Percentiles rank a stretch among this genome's conserved stretches.
Conservation (phyloP, 2,329 filamentous ascomycete species). For the Aspergillus phoenicis region DNA sequence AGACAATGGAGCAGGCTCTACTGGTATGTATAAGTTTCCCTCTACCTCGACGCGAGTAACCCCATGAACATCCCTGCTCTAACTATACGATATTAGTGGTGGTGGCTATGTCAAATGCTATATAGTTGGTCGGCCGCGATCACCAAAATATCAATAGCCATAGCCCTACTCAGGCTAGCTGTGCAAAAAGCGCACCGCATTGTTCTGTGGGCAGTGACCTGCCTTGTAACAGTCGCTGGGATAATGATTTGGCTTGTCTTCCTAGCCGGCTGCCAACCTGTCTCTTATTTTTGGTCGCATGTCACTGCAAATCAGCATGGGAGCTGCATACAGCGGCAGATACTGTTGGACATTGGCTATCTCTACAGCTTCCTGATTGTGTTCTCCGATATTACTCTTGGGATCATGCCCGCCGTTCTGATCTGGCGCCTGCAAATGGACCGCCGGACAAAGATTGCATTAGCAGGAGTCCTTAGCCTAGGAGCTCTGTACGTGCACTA, state of each 20-base stretch:
- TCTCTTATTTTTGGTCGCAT: slow-evolving; percentile 53
- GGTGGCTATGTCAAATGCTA: slow-evolving; percentile 57
- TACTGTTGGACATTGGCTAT: slow-evolving; percentile 56
- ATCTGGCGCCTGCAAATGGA: slow-evolving; percentile 60
- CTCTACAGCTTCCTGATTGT: slow-evolving; percentile 51
- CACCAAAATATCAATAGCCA: slow-evolving; percentile 54
- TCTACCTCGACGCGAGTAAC: background rate
- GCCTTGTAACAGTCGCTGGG: slow-evolving; percentile 46
- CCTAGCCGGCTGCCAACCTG: slow-evolving; percentile 54
- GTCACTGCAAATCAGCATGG: slow-evolving; percentile 28
- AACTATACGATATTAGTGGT: slow-evolving; percentile 28
- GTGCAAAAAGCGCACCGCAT: slow-evolving; percentile 41
- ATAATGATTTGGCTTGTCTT: slow-evolving; percentile 53
- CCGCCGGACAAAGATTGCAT: slow-evolving; percentile 51
- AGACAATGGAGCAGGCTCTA: background rate
- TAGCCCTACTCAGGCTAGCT: slow-evolving; percentile 56
- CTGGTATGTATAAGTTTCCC: slow-evolving; percentile 3
- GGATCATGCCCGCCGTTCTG: slow-evolving; percentile 56
- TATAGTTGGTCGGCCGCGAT: slow-evolving; percentile 50
- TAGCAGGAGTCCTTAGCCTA: slow-evolving; percentile 56
- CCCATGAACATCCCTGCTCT: background rate
- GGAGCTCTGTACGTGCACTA: slow-evolving; percentile 49
- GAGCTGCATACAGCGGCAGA: slow-evolving; percentile 45
- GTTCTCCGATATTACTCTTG: slow-evolving; percentile 51
- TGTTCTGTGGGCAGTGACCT: slow-evolving; percentile 51